Evolutionary conservation across 176 grass and related monocot species (phyloP).

Genomic region (Pharus latifolius): DNA sequence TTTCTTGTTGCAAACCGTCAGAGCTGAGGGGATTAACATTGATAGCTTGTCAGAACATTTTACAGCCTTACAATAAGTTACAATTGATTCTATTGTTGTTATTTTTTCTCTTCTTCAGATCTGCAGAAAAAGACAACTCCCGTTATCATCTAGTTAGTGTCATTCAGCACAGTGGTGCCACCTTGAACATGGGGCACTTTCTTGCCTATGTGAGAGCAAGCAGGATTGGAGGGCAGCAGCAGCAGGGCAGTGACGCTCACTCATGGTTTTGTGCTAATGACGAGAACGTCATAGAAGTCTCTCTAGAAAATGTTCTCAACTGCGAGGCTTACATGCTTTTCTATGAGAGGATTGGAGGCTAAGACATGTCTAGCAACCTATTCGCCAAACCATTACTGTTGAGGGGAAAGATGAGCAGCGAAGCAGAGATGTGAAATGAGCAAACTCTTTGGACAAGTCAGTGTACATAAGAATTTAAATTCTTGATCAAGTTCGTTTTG

Average conservation of each 20-base stretch:
- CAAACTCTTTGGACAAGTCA: not conserved
- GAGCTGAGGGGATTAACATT: too few species aligned
- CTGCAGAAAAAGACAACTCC: constrained; percentile 9
- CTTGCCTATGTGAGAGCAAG: constrained; percentile 48
- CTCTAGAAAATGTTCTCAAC: constrained; percentile 46
- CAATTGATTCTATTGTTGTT: not conserved
- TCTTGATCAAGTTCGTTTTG: not conserved
- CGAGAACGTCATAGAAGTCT: constrained; percentile 26
- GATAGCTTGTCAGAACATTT: not conserved
- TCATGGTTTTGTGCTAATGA: constrained; percentile 62
- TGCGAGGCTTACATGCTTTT: constrained; percentile 63
- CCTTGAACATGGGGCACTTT: constrained; percentile 32
- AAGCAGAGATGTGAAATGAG: not conserved
- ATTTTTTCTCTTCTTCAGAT: constrained; percentile 16
- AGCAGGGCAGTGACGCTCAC: not conserved
- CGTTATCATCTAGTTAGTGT: constrained; percentile 33
- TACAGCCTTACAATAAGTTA: not conserved
- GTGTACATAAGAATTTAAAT: not conserved
- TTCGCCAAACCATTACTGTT: not conserved
- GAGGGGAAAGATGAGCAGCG: not conserved
- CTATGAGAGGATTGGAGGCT: constrained; percentile 49
- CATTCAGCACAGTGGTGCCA: constrained; percentile 27
- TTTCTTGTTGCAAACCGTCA: constrained; percentile 4
- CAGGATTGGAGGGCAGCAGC: not conserved
- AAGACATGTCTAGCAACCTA: not conserved